Conservation (phyloP, 176 grass and related monocot genomes). For the Tillandsia fasciculata region DNA sequence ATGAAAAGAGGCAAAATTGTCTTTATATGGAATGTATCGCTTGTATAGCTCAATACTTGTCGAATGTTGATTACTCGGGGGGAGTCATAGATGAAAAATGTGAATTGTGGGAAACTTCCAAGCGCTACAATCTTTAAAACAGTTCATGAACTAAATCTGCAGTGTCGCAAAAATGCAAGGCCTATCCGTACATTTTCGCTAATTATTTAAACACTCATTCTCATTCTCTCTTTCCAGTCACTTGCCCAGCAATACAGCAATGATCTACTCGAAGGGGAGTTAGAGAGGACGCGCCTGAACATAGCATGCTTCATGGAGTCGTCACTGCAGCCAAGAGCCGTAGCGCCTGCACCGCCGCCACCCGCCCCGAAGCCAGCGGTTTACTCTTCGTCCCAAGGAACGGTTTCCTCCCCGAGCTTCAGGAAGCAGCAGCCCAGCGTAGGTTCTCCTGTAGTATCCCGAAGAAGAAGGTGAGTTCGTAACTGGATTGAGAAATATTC, state of each 20-base stretch:
- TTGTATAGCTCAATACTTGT: too few species aligned
- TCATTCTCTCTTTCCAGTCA: conserved; percentile 22
- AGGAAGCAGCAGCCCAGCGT: conserved; percentile 55
- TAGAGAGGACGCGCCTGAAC: conserved; percentile 85
- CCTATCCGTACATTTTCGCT: too few species aligned
- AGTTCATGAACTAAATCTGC: too few species aligned
- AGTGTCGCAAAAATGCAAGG: too few species aligned
- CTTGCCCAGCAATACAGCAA: conserved; percentile 71
- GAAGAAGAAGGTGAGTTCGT: conserved; percentile 47
- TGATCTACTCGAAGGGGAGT: conserved; percentile 71
- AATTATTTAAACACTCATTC: too few species aligned
- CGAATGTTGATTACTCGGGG: too few species aligned
- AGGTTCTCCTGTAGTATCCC: conserved; percentile 61
- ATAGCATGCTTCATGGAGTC: conserved; percentile 91
- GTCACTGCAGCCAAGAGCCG: conserved; percentile 29
- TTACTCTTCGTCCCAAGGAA: conserved; percentile 25
- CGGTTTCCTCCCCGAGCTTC: conserved; percentile 53
- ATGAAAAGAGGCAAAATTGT: too few species aligned
- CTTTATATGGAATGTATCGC: too few species aligned
- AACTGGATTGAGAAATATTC: conserved; percentile 8
- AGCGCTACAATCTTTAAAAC: too few species aligned
- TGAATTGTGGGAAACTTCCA: too few species aligned
- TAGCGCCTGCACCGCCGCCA: conserved; percentile 19
- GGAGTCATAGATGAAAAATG: too few species aligned
- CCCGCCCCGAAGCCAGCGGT: conserved; percentile 13